Evolutionary conservation across 1,284 basidiomycete genomes (phyloP), one percentile per base, ranked within the genome.

Genomic region (Ustilago cynodontis): DNA sequence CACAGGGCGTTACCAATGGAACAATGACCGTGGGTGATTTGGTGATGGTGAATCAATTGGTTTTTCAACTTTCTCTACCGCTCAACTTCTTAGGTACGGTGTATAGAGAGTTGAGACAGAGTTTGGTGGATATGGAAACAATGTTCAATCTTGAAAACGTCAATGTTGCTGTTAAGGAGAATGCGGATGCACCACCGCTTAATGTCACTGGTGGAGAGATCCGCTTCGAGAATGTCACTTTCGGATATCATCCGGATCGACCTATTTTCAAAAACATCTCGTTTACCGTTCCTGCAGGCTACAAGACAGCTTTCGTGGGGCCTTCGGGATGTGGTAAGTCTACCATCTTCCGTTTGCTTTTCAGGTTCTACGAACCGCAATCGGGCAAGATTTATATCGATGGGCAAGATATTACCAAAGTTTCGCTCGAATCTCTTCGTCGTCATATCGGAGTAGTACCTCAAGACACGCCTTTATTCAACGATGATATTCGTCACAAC

Each of bases 41-140:
- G 22, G 97, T 99, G 72, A 97, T 99, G 93, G 93, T 97, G 81
- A 99, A 99, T 86, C 96, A 98, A 85, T 90, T 99, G n/a, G 95
- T 99, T 41, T 99, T 99, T 88, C 97, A 99, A 86, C 88, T 99
- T 0, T 96, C 94, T 1, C 88, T 99, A 24, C 96, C 96, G 2
- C 90, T 99, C 72, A 98, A 98, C 88, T 99, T 99, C 87, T 88
- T 99, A 62, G 96, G 96, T 0, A 94, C 94, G 0, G 95, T 99
- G 54, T 99, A 99, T 84, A 92, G 97, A 57, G 96, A 99, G 87
- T 90, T 98, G 85, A 89, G 95, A 35, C 97, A 99, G 85, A 95
- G 94, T 83, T 87, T 99, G 51, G 90, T 98, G 54, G 96, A 99
- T 86, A 98, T 99, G 95, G 96, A 98, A 79, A 91, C 94, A 4